Evolutionary conservation across 495 filamentous ascomycete species (phyloP).

Genomic region (Podospora didyma): DNA sequence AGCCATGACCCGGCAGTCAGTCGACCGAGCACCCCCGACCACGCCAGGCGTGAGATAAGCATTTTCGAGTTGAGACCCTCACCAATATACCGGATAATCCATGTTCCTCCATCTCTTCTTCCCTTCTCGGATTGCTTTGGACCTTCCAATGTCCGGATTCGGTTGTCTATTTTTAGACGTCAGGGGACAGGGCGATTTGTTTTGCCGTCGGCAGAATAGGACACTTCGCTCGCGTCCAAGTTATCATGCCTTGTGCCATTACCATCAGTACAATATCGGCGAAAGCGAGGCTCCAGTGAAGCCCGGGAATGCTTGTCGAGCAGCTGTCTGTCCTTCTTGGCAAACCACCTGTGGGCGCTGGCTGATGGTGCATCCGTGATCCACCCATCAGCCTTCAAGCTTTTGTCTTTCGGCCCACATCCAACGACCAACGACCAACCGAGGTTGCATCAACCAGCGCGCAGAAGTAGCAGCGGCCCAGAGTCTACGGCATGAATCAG

Average conservation of each 20-base stretch:
- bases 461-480: not conserved
- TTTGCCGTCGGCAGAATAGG: slow-evolving; percentile 19
- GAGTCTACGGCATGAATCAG: slow-evolving; percentile 4
- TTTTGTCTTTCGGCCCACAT: too few relatives aligned
- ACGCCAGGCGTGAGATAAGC: not conserved
- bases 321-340: not conserved
- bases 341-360: not conserved
- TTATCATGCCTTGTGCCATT: too few relatives aligned
- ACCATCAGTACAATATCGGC: not conserved
- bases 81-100: slow-evolving; percentile 10
- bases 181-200: not conserved
- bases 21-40: not conserved
- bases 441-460: not conserved
- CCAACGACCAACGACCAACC: not conserved
- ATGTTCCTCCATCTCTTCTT: not conserved
- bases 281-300: not conserved
- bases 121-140: not conserved
- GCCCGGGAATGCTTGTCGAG: slow-evolving; percentile 2
- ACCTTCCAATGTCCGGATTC: not conserved
- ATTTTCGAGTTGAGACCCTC: not conserved
- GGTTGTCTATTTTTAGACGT: slow-evolving; percentile 11
- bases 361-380: not conserved
- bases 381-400: too few relatives aligned
- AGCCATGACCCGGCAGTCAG: not conserved
- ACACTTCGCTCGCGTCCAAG: not conserved